These are phyloP conservation scores for Eucalyptus decipiens DNA, from an alignment of 345 rosid genomes.

Conservation along the genomic window DNA sequence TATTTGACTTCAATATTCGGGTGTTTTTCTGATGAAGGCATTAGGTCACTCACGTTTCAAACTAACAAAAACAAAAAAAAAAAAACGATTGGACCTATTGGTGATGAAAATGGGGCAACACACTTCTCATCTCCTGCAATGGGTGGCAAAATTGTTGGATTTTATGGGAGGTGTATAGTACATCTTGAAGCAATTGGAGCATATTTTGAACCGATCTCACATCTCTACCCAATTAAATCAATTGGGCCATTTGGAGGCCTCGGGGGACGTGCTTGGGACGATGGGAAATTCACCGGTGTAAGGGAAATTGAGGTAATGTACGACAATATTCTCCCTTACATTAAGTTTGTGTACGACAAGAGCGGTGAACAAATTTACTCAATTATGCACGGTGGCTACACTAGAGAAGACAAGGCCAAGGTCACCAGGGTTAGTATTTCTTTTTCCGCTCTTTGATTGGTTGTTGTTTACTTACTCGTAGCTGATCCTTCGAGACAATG, in stretches of 20 bases:
- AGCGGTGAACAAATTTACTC: background rate
- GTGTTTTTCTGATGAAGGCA: background rate
- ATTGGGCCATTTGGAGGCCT: background rate
- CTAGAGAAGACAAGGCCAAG: background rate
- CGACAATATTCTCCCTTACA: background rate
- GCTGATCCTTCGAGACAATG: background rate
- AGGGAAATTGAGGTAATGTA: background rate
- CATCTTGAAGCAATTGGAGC: background rate
- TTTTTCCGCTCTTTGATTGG: background rate
- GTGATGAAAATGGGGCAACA: background rate
- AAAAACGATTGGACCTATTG: background rate
- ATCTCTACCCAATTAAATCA: background rate
- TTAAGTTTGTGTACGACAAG: background rate
- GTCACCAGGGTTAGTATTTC: background rate
- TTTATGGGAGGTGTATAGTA: background rate
- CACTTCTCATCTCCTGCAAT: background rate
- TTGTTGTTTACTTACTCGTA: background rate
- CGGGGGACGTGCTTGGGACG: background rate
- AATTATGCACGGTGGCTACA: background rate
- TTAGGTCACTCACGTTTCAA: background rate
- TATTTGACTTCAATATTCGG: background rate
- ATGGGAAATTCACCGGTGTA: background rate
- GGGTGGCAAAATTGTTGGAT: background rate
- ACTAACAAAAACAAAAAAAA: too few species aligned
- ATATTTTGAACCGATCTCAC: background rate